Conservation (phyloP, 1,139 yeast genomes). For the Lodderomyces parapsilosis region DNA sequence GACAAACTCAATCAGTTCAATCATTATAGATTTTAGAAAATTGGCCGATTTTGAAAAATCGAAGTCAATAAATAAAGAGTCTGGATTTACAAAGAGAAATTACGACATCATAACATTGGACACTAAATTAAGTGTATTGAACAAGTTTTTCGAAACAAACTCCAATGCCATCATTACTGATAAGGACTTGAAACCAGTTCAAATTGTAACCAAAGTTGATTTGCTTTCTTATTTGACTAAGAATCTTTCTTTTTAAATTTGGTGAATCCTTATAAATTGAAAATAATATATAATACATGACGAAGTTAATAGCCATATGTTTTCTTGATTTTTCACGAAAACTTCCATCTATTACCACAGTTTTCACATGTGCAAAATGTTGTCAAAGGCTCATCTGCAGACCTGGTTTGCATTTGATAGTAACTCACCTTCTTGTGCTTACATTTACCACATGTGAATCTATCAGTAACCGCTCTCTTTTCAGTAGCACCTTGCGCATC, state of each 20-base stretch:
- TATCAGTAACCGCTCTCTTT: conserved; percentile 91
- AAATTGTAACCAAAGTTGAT: conserved; percentile 87
- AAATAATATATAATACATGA: conserved; percentile 9
- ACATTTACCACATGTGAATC: conserved; percentile 97
- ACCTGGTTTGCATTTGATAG: conserved; percentile 96
- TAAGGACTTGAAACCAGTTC: conserved; percentile 67
- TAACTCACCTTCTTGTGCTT: conserved; percentile 95
- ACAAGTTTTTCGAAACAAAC: conserved; percentile 81
- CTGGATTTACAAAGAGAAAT: conserved; percentile 60
- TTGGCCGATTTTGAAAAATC: conserved; percentile 70
- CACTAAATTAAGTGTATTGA: conserved; percentile 67
- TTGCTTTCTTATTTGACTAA: conserved; percentile 64
- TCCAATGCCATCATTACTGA: conserved; percentile 86
- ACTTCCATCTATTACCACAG: conserved; percentile 98
- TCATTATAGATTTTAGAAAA: conserved; percentile 74
- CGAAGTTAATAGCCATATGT: background rate
- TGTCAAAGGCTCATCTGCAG: conserved; percentile 98
- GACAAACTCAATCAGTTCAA: conserved; percentile 59
- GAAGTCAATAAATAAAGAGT: conserved; percentile 59
- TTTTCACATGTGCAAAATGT: conserved; percentile 97
- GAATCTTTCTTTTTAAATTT: conserved; percentile 15
- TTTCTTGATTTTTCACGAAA: conserved; percentile 36
- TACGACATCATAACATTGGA: conserved; percentile 69
- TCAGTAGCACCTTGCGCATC: conserved; percentile 99
- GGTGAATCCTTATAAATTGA: background rate